A percentile compares a stretch with the other conserved stretches of the same genome.
These are phyloP conservation scores for Stachybotrys elegans DNA, from an alignment of 2,329 filamentous ascomycete genomes.

Conservation along the genomic window DNA sequence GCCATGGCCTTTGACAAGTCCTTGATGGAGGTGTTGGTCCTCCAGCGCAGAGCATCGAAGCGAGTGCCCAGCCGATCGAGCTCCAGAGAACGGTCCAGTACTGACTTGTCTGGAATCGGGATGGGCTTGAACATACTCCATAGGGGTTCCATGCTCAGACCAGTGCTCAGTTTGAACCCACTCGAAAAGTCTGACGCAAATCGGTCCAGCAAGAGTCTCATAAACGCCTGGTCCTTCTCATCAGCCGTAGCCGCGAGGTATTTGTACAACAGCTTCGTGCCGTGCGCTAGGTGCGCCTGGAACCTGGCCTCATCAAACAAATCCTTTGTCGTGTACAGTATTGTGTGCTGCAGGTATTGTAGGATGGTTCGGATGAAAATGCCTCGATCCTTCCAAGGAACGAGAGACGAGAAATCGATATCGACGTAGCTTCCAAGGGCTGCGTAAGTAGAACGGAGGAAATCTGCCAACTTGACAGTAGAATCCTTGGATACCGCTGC, in stretches of 20 bases:
- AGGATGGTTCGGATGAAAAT: constrained; percentile 33
- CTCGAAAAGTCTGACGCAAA: constrained; percentile 57
- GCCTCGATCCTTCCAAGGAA: constrained; percentile 18
- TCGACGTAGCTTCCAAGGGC: constrained; percentile 22
- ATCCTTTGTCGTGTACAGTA: constrained; percentile 36
- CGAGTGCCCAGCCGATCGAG: constrained; percentile 52
- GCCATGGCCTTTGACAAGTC: constrained; percentile 49
- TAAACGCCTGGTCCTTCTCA: constrained; percentile 29
- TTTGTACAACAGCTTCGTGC: constrained; percentile 36
- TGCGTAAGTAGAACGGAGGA: constrained; percentile 35
- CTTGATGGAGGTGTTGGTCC: constrained; percentile 42
- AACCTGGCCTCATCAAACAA: constrained; percentile 59
- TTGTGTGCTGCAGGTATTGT: constrained; percentile 52
- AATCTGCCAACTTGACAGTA: constrained; percentile 48
- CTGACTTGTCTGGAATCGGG: constrained; percentile 41
- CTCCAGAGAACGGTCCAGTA: constrained; percentile 41
- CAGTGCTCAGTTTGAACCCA: constrained; percentile 68
- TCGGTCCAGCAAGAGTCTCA: constrained; percentile 31
- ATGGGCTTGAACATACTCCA: constrained; percentile 69
- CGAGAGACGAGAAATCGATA: constrained; percentile 26
- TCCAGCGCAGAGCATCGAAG: constrained; percentile 60
- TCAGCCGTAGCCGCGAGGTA: constrained; percentile 18
- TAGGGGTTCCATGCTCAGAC: constrained; percentile 72
- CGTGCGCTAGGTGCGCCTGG: constrained; percentile 55
- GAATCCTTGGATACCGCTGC: constrained; percentile 56